A percentile compares a stretch with the other conserved stretches of the same genome.
Conservation (phyloP, 2,329 filamentous ascomycete species). For the Dactylella cylindrospora region DNA sequence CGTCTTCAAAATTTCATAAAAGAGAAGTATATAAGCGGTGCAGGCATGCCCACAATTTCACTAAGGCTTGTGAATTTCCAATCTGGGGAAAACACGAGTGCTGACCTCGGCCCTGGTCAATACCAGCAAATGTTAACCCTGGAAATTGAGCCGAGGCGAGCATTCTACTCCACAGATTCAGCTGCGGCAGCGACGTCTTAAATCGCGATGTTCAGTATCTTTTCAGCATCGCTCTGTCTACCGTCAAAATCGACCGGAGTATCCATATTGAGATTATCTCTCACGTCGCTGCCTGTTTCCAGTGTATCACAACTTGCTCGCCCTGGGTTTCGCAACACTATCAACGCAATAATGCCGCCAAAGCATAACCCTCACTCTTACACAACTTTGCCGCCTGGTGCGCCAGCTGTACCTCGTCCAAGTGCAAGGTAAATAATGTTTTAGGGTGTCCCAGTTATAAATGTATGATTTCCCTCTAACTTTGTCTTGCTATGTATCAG, state of each 20-base stretch:
- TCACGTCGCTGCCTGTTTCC: not conserved
- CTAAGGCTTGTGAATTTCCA: too few relatives aligned
- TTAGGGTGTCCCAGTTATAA: too few relatives aligned
- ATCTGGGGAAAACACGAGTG: too few relatives aligned
- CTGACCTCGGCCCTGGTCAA: too few relatives aligned
- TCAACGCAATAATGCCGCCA: slow-evolving; percentile 8
- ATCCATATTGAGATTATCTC: slow-evolving; percentile 5
- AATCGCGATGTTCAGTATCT: too few relatives aligned
- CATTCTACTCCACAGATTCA: not conserved
- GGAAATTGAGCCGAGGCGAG: slow-evolving; percentile 37
- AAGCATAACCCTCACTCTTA: slow-evolving; percentile 35
- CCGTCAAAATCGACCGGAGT: too few relatives aligned
- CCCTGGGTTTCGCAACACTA: not conserved
- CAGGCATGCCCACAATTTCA: too few relatives aligned
- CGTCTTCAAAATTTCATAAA: too few relatives aligned
- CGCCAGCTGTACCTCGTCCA: slow-evolving; percentile 59
- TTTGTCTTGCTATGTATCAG: slow-evolving; percentile 54
- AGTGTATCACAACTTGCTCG: slow-evolving; percentile 1
- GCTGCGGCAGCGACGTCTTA: not conserved
- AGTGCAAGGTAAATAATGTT: slow-evolving; percentile 63
- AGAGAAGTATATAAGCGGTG: too few relatives aligned
- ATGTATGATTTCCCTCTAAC: slow-evolving; percentile 23
- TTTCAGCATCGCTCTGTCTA: slow-evolving; percentile 1
- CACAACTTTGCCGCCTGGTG: slow-evolving; percentile 21
- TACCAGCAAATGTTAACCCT: too few relatives aligned